Evolutionary conservation across 306 rosid genomes (phyloP).

Genomic region (Lathyrus aphaca): DNA sequence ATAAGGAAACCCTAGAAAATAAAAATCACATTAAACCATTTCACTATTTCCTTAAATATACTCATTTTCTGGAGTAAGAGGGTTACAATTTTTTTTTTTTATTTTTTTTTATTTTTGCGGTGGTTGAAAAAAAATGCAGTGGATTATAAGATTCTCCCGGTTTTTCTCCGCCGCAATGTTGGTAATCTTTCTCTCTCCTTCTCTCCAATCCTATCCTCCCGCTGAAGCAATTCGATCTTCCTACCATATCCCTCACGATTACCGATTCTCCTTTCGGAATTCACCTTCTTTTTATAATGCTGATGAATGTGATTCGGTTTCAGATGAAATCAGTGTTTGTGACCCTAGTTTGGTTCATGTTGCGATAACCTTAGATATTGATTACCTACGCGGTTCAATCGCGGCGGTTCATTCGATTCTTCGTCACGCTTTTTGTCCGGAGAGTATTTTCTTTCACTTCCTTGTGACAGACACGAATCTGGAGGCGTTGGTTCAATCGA

Average conservation of each 20-base stretch:
- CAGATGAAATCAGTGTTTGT: conserved; percentile 43
- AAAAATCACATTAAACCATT: neutral
- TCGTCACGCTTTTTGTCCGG: conserved; percentile 63
- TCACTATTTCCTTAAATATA: neutral
- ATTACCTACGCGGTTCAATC: conserved; percentile 81
- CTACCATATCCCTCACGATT: conserved; percentile 36
- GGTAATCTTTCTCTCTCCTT: conserved; percentile 63
- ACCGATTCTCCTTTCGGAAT: conserved; percentile 54
- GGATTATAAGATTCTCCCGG: conserved; percentile 62
- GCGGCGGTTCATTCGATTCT: conserved; percentile 81
- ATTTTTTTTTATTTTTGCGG: neutral
- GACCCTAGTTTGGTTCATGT: conserved; percentile 71
- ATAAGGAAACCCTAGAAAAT: neutral
- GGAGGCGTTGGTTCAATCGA: conserved; percentile 59
- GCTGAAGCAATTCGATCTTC: conserved; percentile 80
- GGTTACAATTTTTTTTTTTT: neutral
- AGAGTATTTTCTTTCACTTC: conserved; percentile 73
- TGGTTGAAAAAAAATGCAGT: conserved; percentile 43
- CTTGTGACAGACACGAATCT: conserved; percentile 60
- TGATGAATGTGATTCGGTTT: conserved; percentile 48
- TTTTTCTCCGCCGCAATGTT: conserved; percentile 69
- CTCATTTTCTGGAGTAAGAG: conserved; percentile 15
- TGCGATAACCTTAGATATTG: conserved; percentile 74
- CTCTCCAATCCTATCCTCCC: conserved; percentile 71
- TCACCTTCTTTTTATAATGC: conserved; percentile 63